phyloP scores from a whole-genome alignment of 768 basidiomycete species.

The Mycena belliarum region DNA sequence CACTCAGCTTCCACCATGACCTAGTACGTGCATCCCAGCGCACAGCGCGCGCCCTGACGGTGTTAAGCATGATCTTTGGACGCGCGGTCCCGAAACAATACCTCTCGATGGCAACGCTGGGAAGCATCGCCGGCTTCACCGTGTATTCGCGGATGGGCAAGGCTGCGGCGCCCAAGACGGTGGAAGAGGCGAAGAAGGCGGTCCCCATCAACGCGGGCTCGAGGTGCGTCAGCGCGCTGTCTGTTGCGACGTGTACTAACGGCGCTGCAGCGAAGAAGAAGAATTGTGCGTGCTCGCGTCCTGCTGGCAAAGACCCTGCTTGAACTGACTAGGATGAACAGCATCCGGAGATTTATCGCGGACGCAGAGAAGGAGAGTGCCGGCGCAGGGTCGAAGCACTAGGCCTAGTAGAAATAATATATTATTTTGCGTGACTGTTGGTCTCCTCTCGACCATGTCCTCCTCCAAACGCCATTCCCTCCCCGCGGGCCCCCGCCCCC shows the following conservation, averaged over 20 bases:
- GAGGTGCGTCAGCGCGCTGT: conserved; percentile 48
- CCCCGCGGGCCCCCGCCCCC: conserved; percentile 44
- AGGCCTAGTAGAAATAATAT: conserved; percentile 18
- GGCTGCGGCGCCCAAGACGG: conserved; percentile 43
- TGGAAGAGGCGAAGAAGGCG: conserved; percentile 60
- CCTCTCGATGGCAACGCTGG: conserved; percentile 70
- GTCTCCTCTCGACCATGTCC: conserved; percentile 14
- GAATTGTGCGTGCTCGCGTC: conserved; percentile 62
- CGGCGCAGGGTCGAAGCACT: conserved; percentile 46
- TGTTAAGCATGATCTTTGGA: conserved; percentile 68
- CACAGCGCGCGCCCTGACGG: background rate
- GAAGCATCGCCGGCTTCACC: conserved; percentile 53
- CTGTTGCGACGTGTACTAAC: conserved; percentile 10
- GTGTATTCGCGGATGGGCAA: conserved; percentile 50
- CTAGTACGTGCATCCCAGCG: conserved; percentile 17
- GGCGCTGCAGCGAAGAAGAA: conserved; percentile 74
- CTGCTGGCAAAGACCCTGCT: conserved; percentile 29
- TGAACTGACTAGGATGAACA: conserved; percentile 53
- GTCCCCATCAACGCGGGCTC: conserved; percentile 69
- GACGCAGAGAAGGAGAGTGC: conserved; percentile 76
- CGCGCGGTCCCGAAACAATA: conserved; percentile 82
- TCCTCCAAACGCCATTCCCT: conserved; percentile 34
- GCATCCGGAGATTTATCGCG: conserved; percentile 77
- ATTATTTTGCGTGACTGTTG: conserved; percentile 1
- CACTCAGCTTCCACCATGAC: conserved; percentile 19